Percentiles rank a stretch among this genome's conserved stretches.
Conservation (phyloP, 192 early-diverging fungal species). For the Backusella mclennaniae region DNA sequence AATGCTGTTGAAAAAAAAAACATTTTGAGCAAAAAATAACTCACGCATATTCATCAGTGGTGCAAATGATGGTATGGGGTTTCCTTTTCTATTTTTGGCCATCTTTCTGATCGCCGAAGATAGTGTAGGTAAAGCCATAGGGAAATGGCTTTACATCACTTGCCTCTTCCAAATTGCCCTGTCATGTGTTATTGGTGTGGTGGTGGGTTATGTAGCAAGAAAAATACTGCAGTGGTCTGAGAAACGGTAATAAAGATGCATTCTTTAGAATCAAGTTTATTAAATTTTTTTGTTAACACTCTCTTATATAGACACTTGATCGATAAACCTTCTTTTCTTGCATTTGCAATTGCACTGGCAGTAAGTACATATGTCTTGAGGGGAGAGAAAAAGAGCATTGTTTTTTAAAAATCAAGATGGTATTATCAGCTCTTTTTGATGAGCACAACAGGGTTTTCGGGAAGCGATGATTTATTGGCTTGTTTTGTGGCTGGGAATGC, state of each 20-base stretch:
- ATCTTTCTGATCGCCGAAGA: slow-evolving; percentile 63
- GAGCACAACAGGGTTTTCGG: slow-evolving; percentile 69
- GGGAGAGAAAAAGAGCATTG: background rate
- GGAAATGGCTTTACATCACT: slow-evolving; percentile 75
- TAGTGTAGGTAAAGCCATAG: slow-evolving; percentile 60
- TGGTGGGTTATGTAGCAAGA: slow-evolving; percentile 69
- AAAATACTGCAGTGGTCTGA: slow-evolving; percentile 68
- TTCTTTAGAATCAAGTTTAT: background rate
- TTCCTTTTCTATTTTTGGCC: slow-evolving; percentile 81
- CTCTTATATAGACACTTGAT: slow-evolving; percentile 46
- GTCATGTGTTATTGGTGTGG: slow-evolving; percentile 65
- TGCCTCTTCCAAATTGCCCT: slow-evolving; percentile 80
- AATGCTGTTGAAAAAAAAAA: background rate
- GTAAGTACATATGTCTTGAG: slow-evolving; percentile 32
- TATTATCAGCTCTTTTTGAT: slow-evolving; percentile 51
- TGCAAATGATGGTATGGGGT: slow-evolving; percentile 84
- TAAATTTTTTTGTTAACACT: background rate
- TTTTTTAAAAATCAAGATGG: background rate
- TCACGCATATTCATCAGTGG: slow-evolving; percentile 41
- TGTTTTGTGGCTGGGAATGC: slow-evolving; percentile 79
- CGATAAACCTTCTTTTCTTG: slow-evolving; percentile 85
- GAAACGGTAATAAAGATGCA: slow-evolving; percentile 31
- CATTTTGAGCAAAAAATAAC: background rate
- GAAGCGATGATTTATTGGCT: slow-evolving; percentile 74
- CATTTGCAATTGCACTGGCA: slow-evolving; percentile 81